A percentile compares a stretch with the other conserved stretches of the same genome.
phyloP scores from a whole-genome alignment of 768 basidiomycete species.

The Tricholoma sp. region DNA sequence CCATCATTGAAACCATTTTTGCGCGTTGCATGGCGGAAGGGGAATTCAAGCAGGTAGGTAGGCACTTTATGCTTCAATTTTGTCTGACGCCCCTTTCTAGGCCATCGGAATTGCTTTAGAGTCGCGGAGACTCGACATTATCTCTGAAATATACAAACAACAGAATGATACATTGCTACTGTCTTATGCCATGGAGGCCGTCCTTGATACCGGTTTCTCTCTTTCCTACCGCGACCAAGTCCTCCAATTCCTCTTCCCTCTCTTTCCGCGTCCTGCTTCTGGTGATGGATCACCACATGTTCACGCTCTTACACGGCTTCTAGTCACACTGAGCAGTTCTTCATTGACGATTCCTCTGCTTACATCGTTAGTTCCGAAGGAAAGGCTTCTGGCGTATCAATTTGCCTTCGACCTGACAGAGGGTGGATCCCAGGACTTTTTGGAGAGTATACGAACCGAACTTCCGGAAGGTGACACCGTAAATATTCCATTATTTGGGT shows the following conservation, averaged over 20 bases:
- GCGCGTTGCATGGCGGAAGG: slow-evolving; percentile 79
- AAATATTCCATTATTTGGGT: slow-evolving; percentile 15
- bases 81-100: slow-evolving; percentile 32
- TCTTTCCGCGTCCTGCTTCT: slow-evolving; percentile 74
- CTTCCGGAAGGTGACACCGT: slow-evolving; percentile 69
- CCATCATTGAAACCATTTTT: slow-evolving; percentile 89
- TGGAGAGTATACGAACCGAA: slow-evolving; percentile 67
- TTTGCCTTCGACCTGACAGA: slow-evolving; percentile 95
- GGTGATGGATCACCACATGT: slow-evolving; percentile 74
- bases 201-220: slow-evolving; percentile 85
- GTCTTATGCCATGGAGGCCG: slow-evolving; percentile 89
- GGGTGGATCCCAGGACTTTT: slow-evolving; percentile 89
- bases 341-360: slow-evolving; percentile 72
- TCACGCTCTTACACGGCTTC: slow-evolving; percentile 79
- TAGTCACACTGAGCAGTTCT: slow-evolving; percentile 84
- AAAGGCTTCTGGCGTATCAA: slow-evolving; percentile 85
- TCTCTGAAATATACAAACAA: slow-evolving; percentile 68
- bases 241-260: slow-evolving; percentile 71
- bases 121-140: slow-evolving; percentile 81
- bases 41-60: slow-evolving; percentile 84
- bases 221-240: slow-evolving; percentile 82
- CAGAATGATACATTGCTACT: slow-evolving; percentile 76
- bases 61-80: slow-evolving; percentile 6
- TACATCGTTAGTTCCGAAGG: slow-evolving; percentile 61
- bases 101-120: slow-evolving; percentile 96